phyloP scores from a whole-genome alignment of 495 filamentous ascomycete genomes.

The Aspergillus bridgeri region DNA sequence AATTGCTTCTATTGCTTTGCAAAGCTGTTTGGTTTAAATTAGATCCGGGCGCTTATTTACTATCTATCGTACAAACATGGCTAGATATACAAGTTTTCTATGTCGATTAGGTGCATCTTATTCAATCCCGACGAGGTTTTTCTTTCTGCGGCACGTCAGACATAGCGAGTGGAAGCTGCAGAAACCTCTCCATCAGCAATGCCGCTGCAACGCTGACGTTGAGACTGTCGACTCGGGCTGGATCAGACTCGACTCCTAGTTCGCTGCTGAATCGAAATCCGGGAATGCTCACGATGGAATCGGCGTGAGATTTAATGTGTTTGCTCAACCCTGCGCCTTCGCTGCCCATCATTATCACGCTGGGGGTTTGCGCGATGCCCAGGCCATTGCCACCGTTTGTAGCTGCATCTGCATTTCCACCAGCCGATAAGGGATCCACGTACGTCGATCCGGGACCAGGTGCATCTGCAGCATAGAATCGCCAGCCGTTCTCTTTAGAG shows the following conservation, averaged over 20 bases:
- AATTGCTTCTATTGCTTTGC: too few species aligned
- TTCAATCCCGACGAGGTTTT: not conserved
- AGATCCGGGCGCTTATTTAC: not conserved
- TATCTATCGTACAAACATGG: not conserved
- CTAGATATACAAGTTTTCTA: not conserved
- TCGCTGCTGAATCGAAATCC: constrained; percentile 34
- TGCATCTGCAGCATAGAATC: constrained; percentile 74
- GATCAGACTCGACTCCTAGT: constrained; percentile 35
- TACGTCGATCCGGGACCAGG: constrained; percentile 35
- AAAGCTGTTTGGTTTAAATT: not conserved
- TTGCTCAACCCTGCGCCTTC: constrained; percentile 72
- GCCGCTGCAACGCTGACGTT: constrained; percentile 86
- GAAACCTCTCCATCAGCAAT: constrained; percentile 64
- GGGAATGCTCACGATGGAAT: constrained; percentile 56
- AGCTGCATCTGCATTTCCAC: constrained; percentile 5
- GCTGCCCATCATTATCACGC: constrained; percentile 75
- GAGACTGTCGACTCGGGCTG: constrained; percentile 64
- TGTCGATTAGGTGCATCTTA: not conserved
- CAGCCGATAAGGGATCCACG: constrained; percentile 16
- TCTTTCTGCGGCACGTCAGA: constrained; percentile 20
- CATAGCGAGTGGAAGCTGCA: constrained; percentile 42
- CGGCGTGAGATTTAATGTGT: constrained; percentile 59
- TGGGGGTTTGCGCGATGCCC: constrained; percentile 54
- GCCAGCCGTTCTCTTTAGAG: constrained; percentile 72
- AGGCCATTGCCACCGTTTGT: not conserved